Conservation (phyloP, 345 rosid genomes). For the Euphorbia lathyris region DNA sequence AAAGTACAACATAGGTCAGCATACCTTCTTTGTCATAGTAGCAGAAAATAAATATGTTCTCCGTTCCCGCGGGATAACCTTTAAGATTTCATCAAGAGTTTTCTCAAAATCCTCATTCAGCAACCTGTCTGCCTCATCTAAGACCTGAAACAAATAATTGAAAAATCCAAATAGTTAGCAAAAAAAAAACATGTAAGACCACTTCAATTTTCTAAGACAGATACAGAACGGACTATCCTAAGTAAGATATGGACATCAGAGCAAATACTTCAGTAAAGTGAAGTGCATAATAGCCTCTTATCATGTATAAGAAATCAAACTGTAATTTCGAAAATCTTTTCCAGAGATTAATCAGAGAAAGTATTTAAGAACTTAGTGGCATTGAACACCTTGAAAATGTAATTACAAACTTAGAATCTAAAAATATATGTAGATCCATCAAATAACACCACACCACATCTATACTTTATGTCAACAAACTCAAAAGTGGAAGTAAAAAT, state of each 20-base stretch:
- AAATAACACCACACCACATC: not conserved
- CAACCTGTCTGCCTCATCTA: constrained; percentile 95
- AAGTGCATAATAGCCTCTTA: not conserved
- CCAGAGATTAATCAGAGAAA: not conserved
- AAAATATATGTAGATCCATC: not conserved
- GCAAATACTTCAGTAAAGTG: not conserved
- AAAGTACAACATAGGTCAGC: not conserved
- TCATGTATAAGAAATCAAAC: not conserved
- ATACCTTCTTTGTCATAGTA: constrained; percentile 94
- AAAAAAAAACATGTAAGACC: not conserved
- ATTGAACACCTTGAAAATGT: not conserved
- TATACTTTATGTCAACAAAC: not conserved
- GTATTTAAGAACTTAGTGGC: not conserved
- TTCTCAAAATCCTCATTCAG: constrained; percentile 94
- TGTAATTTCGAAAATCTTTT: not conserved
- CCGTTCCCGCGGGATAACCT: constrained; percentile 62
- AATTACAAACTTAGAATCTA: not conserved
- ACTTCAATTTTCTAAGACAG: not conserved
- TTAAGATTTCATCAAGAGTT: constrained; percentile 73
- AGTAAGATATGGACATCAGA: not conserved
- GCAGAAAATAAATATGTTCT: constrained; percentile 92
- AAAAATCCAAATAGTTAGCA: not conserved
- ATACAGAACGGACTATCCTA: not conserved
- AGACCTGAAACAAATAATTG: constrained; percentile 43
- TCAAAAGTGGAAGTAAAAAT: not conserved